phyloP scores from a whole-genome alignment of 176 grass and related monocot genomes.

The Eleusine indica region DNA sequence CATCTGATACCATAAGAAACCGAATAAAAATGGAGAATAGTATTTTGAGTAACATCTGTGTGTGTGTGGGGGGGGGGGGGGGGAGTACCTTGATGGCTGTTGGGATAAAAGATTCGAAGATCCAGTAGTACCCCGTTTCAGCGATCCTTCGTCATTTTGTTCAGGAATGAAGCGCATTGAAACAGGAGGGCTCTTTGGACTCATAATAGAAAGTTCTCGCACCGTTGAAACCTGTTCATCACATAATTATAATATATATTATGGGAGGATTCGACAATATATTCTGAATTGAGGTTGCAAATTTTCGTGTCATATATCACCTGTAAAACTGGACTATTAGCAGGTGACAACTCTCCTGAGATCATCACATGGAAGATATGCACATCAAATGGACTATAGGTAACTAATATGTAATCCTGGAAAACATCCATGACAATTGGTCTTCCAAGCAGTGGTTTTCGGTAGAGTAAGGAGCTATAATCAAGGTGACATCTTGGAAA shows the following conservation, averaged over 20 bases:
- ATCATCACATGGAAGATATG: constrained; percentile 98
- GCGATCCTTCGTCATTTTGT: constrained; percentile 48
- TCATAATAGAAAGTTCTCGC: constrained; percentile 98
- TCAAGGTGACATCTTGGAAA: constrained; percentile 99
- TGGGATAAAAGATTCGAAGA: constrained; percentile 56
- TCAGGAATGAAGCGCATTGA: constrained; percentile 94
- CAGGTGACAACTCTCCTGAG: constrained; percentile 78
- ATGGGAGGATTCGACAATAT: constrained; percentile 15
- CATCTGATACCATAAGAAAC: constrained; percentile 70
- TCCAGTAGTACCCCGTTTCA: constrained; percentile 46
- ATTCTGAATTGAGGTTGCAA: constrained; percentile 12
- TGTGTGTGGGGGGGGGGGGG: background rate
- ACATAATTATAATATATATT: constrained; percentile 10
- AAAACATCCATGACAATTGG: constrained; percentile 98
- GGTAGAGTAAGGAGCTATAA: constrained; percentile 90
- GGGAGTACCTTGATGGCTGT: constrained; percentile 86
- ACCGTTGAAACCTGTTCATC: constrained; percentile 85
- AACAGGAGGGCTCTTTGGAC: constrained; percentile 86
- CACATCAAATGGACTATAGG: constrained; percentile 97
- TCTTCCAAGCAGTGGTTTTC: constrained; percentile 78
- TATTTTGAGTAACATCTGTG: constrained; percentile 21
- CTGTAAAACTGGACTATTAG: constrained; percentile 86
- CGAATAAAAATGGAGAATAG: constrained; percentile 38
- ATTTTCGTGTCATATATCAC: constrained; percentile 47
- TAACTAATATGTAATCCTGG: constrained; percentile 92